Base-by-base conservation (phyloP, 208 protist genomes). In the Blastocrithidia nonstop region DNA sequence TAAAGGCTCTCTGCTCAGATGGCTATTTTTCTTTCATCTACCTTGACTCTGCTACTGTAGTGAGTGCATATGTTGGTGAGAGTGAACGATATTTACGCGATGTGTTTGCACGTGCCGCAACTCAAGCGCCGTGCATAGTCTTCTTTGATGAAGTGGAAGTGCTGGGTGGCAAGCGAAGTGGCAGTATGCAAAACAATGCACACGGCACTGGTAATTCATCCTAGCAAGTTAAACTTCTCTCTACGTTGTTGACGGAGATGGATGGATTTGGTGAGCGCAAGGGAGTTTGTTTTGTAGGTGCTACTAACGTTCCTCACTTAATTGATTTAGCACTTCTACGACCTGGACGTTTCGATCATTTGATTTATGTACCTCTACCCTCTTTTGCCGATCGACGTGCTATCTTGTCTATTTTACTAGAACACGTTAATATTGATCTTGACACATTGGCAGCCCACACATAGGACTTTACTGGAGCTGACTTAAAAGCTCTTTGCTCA, bases 161-260 rank as follows among this genome's bases (percentile, higher is more conserved):
- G 20, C 45, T 97, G 31, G 89, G 85, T n/a, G 71, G 62, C 3
- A 56, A 59, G 13, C 61, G 87, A 3, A 45, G 17, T 2, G 15
- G 40, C 6, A 62, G 54, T 4, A 49, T 46, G 0, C 28, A 46
- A 20, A 57, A 73, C n/a, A 42, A 24, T 15, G 68, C 76, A 82
- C 21, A 69, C 78, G 22, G 71, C 94, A 8, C 74, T 98, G n/a
- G n/a, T n/a, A n/a, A n/a, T n/a, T n/a, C n/a, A n/a, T n/a, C n/a
- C n/a, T n/a, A n/a, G n/a, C n/a, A n/a, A n/a, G n/a, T n/a, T n/a
- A n/a, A n/a, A n/a, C n/a, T n/a, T 1, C 66, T 98, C 15, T 96
- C 94, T 8, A 98, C 95, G 3, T 58, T 98, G 17, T 56, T 98
- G 6, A 98, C 93, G 9, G 96, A 98, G 64, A 93, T 98, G 76